These are phyloP conservation scores for Lepidium sativum DNA, from an alignment of 345 rosid species.

Conservation along the genomic window DNA sequence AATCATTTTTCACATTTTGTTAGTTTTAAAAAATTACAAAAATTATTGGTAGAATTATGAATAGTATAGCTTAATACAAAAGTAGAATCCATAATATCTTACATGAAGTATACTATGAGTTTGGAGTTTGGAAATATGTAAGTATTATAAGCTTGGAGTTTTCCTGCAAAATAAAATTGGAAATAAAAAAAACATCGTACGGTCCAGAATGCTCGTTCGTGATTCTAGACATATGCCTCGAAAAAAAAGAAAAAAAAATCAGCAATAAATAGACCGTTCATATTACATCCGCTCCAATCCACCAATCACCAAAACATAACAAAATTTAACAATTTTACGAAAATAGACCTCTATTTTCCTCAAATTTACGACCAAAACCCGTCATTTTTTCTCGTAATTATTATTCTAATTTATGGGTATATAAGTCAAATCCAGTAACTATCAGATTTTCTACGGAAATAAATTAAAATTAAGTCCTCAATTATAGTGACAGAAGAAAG, in stretches of 20 bases:
- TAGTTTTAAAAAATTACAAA: too few species aligned
- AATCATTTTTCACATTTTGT: too few species aligned
- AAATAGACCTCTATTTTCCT: background rate
- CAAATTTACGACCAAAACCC: background rate
- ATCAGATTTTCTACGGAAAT: background rate
- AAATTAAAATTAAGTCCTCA: background rate
- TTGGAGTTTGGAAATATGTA: too few species aligned
- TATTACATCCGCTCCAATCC: conserved; percentile 4
- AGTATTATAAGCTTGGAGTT: too few species aligned
- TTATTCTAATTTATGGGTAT: background rate
- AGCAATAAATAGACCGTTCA: conserved; percentile 17
- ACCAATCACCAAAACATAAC: conserved; percentile 9
- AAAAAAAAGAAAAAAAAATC: background rate
- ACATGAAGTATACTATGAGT: too few species aligned
- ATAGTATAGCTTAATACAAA: too few species aligned
- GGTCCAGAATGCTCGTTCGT: conserved; percentile 9
- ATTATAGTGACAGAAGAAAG: conserved; percentile 1
- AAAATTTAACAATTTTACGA: background rate
- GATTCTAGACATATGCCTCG: background rate
- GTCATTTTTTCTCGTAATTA: background rate
- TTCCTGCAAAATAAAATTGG: background rate
- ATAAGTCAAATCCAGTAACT: background rate
- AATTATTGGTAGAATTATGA: too few species aligned
- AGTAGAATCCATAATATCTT: too few species aligned
- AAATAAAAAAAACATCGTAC: background rate